Evolutionary conservation across 106 monocot genomes (phyloP).

Genomic region (Chionographis japonica): DNA sequence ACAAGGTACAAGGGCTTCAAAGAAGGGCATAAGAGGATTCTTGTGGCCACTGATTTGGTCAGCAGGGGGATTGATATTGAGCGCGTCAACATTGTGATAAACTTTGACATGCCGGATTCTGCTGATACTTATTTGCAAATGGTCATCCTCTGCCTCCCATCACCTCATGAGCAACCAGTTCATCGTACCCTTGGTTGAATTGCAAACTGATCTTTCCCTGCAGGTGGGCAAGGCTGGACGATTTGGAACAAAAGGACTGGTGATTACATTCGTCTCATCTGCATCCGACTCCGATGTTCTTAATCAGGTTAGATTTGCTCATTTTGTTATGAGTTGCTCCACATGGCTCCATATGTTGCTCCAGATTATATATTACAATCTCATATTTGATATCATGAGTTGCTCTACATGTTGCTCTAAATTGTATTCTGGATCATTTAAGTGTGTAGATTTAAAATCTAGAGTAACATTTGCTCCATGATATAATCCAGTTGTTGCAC

Average conservation of each 20-base stretch:
- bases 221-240: conserved; percentile 90
- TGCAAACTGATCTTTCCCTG: neutral
- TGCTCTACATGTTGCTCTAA: too few relatives aligned
- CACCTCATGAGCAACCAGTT: too few relatives aligned
- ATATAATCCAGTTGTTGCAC: too few relatives aligned
- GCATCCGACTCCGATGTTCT: conserved; percentile 90
- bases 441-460: too few relatives aligned
- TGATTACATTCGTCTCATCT: conserved; percentile 96
- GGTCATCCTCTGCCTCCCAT: conserved; percentile 44
- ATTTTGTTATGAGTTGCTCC: too few relatives aligned
- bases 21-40: conserved; percentile 96
- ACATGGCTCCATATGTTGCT: too few relatives aligned
- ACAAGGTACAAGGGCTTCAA: conserved; percentile 97
- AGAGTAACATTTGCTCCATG: too few relatives aligned
- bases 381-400: too few relatives aligned
- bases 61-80: conserved; percentile 98
- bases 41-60: conserved; percentile 91
- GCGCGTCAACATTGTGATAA: conserved; percentile 98
- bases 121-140: conserved; percentile 95
- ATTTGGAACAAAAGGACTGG: conserved; percentile 96
- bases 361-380: too few relatives aligned
- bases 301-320: conserved; percentile 53
- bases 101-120: conserved; percentile 99
- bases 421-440: too few relatives aligned
- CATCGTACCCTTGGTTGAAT: too few relatives aligned